Evolutionary conservation across 768 basidiomycete genomes (phyloP).

Genomic region (Cystobasidium tubakii): DNA sequence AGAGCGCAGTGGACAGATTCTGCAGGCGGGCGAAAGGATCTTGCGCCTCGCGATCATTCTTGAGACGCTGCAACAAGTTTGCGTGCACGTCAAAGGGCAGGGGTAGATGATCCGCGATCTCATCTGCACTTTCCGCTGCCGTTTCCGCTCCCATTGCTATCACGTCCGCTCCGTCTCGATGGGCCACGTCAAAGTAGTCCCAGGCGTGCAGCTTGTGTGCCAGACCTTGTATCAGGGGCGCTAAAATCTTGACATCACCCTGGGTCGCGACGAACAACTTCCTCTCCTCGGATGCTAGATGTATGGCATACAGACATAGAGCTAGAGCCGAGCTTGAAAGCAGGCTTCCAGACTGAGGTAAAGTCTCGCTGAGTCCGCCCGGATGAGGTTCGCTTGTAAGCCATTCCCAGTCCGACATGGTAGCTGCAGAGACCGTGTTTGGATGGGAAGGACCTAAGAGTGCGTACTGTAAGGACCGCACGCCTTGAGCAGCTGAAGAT

Average conservation of each 20-base stretch:
- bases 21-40: neutral
- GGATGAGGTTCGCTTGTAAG: neutral
- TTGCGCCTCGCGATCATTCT: neutral
- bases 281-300: neutral
- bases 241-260: constrained; percentile 41
- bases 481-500: neutral
- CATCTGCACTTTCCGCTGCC: neutral
- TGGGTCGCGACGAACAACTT: constrained; percentile 29
- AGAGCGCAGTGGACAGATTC: neutral
- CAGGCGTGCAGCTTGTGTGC: constrained; percentile 26
- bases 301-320: constrained; percentile 10
- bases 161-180: neutral
- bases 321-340: neutral
- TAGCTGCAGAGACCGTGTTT: neutral
- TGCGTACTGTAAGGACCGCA: neutral
- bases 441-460: neutral
- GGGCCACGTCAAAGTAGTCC: neutral
- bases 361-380: neutral
- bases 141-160: neutral
- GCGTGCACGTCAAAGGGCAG: neutral
- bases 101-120: neutral
- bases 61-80: neutral
- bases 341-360: too few species aligned
- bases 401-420: neutral
- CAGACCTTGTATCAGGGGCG: constrained; percentile 45